Evolutionary conservation across 139 green algal species (phyloP).

Genomic region (Micractinium sp.): DNA sequence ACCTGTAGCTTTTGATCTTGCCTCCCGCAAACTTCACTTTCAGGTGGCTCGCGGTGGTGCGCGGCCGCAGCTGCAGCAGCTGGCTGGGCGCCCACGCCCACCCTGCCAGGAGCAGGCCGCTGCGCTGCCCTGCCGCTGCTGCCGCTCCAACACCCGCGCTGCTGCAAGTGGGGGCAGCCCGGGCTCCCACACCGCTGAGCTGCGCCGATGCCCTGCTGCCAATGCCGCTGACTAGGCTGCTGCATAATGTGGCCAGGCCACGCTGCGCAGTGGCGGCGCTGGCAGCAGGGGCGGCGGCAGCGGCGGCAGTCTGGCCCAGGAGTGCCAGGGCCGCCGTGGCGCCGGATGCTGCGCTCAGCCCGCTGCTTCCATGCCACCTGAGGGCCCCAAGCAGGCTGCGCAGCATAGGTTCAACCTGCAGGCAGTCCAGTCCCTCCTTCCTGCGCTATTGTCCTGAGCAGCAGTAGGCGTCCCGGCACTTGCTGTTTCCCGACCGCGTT

Average conservation of each 20-base stretch:
- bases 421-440: background rate
- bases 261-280: background rate
- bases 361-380: background rate
- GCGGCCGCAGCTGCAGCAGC: constrained; percentile 6
- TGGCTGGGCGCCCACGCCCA: background rate
- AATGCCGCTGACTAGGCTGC: background rate
- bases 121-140: background rate
- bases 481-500: background rate
- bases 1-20: constrained; percentile 58
- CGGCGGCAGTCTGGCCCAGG: background rate
- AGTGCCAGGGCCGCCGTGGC: background rate
- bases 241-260: background rate
- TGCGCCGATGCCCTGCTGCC: background rate
- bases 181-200: background rate
- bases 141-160: background rate
- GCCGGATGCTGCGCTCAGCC: background rate
- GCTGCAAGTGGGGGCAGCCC: background rate
- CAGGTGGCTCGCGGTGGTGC: constrained; percentile 22
- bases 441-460: too few relatives aligned
- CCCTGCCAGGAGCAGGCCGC: background rate
- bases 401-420: background rate
- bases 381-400: background rate
- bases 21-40: constrained; percentile 36
- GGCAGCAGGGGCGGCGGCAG: background rate
- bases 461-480: background rate